Percentiles rank a stretch among this genome's conserved stretches.
Conservation (phyloP, 257 asterid genomes). For the Primulina huaijiensis region DNA sequence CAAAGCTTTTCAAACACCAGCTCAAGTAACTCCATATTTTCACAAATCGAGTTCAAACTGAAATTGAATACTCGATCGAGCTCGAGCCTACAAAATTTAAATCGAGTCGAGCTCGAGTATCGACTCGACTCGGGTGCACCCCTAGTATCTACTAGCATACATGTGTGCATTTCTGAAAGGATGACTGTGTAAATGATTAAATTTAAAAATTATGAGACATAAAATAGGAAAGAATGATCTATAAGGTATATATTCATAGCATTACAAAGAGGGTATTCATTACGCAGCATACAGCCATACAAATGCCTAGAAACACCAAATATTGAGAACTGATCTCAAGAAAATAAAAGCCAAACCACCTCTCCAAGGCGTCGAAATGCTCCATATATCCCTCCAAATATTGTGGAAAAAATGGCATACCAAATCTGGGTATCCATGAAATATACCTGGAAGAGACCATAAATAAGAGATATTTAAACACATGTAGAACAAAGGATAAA, state of each 20-base stretch:
- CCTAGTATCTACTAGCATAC: neutral
- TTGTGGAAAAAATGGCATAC: constrained; percentile 98
- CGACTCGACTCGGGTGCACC: no score
- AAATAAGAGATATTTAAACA: constrained; percentile 18
- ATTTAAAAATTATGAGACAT: neutral
- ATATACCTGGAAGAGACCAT: constrained; percentile 65
- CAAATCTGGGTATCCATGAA: constrained; percentile 98
- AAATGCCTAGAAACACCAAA: neutral
- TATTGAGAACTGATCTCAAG: neutral
- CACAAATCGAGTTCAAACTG: no score
- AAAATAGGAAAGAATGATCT: neutral
- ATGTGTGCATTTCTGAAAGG: neutral
- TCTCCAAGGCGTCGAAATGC: constrained; percentile 99
- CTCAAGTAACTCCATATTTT: no score
- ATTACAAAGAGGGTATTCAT: neutral
- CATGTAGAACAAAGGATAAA: constrained; percentile 14
- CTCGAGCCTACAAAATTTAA: no score
- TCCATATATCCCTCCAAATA: constrained; percentile 96
- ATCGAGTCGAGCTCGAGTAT: no score
- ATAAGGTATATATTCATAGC: neutral
- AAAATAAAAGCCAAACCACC: constrained; percentile 46
- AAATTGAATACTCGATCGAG: no score
- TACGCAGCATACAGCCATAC: no score
- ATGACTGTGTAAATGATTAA: neutral
- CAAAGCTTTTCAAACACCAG: no score